Percentiles rank a stretch among this genome's conserved stretches.
These are phyloP conservation scores for Aspergillus flavus DNA, from an alignment of 2,329 filamentous ascomycete species.

Conservation along the genomic window DNA sequence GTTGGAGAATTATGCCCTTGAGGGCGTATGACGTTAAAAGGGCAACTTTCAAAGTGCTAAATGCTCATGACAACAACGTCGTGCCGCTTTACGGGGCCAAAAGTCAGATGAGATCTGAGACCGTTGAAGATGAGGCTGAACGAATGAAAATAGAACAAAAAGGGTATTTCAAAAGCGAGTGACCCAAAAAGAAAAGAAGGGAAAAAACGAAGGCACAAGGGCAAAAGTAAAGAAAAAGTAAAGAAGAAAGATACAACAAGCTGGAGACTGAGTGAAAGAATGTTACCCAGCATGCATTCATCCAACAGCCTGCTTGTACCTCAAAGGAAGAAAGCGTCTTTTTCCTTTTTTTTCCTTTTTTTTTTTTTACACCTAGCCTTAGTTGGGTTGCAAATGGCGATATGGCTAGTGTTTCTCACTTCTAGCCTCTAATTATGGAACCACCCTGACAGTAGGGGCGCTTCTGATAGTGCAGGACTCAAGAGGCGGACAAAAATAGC, in stretches of 20 bases:
- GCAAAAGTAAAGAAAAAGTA: neutral
- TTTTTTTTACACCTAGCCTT: neutral
- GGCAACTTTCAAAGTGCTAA: neutral
- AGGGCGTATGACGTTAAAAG: constrained; percentile 4
- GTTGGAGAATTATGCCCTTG: constrained; percentile 4
- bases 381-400: constrained; percentile 5
- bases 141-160: constrained; percentile 1
- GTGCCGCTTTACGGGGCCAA: constrained; percentile 5
- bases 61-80: constrained; percentile 6
- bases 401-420: constrained; percentile 1
- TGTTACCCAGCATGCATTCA: constrained; percentile 3
- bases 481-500: constrained; percentile 23
- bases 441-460: constrained; percentile 1
- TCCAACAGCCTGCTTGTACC: neutral
- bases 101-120: neutral
- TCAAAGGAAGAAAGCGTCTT: constrained; percentile 3
- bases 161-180: neutral
- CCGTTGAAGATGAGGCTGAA: neutral
- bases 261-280: constrained; percentile 4
- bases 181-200: neutral
- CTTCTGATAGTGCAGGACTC: constrained; percentile 3
- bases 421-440: constrained; percentile 3
- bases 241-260: constrained; percentile 4
- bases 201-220: neutral
- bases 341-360: neutral